Evolutionary conservation across 768 basidiomycete genomes (phyloP).

Genomic region (Amanita exitialis): DNA sequence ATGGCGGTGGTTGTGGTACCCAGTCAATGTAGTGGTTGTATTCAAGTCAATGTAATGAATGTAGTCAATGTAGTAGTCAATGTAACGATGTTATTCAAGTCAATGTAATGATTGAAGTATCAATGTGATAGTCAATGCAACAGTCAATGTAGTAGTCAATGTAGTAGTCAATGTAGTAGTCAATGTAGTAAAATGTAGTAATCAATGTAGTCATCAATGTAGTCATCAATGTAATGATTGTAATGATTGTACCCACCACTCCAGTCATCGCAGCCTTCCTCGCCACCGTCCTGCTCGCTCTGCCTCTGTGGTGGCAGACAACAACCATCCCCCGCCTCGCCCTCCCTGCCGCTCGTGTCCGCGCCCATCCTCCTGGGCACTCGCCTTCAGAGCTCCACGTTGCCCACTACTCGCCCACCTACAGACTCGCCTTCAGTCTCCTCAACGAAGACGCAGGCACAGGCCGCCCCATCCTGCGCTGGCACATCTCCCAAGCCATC

Average conservation of each 20-base stretch:
- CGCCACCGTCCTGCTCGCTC: slow-evolving; percentile 58
- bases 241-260: slow-evolving; percentile 26
- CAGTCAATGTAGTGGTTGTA: too few species aligned
- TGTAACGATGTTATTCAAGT: too few species aligned
- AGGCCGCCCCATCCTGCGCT: slow-evolving; percentile 47
- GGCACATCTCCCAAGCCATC: slow-evolving; percentile 67
- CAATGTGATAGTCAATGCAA: too few species aligned
- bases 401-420: slow-evolving; percentile 71
- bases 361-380: slow-evolving; percentile 25
- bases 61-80: too few species aligned
- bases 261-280: slow-evolving; percentile 73
- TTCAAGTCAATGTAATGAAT: neutral
- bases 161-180: too few species aligned
- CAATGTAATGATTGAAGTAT: neutral
- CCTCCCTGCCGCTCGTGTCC: slow-evolving; percentile 55
- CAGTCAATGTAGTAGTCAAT: neutral
- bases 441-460: slow-evolving; percentile 82
- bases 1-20: neutral
- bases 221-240: too few species aligned
- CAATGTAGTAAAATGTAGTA: too few species aligned
- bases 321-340: slow-evolving; percentile 83
- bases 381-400: slow-evolving; percentile 20
- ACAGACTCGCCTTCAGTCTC: slow-evolving; percentile 86
- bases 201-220: too few species aligned
- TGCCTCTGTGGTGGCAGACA: slow-evolving; percentile 91